phyloP scores from a whole-genome alignment of 2,329 filamentous ascomycete genomes.

The Monosporascus sp. region DNA sequence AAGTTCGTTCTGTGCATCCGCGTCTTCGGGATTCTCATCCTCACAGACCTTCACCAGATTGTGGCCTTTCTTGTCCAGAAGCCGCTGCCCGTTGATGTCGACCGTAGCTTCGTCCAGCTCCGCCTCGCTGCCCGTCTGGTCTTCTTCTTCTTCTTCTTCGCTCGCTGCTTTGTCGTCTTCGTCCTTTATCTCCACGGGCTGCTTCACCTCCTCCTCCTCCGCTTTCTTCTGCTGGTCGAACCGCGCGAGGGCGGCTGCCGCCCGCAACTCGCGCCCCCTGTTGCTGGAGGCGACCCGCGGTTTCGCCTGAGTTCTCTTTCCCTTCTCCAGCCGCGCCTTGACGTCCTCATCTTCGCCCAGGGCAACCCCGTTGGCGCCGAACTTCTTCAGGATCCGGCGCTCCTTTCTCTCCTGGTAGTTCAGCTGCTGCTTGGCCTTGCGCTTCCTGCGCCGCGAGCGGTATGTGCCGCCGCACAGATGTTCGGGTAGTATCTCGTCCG shows the following conservation, averaged over 20 bases:
- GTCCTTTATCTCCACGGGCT: slow-evolving; percentile 28
- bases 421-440: slow-evolving; percentile 45
- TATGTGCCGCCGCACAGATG: slow-evolving; percentile 81
- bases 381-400: slow-evolving; percentile 67
- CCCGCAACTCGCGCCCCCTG: slow-evolving; percentile 68
- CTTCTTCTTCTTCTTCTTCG: slow-evolving; percentile 32
- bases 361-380: slow-evolving; percentile 63
- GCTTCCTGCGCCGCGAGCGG: slow-evolving; percentile 52
- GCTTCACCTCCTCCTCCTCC: slow-evolving; percentile 35
- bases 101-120: slow-evolving; percentile 42
- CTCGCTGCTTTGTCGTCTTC: slow-evolving; percentile 26
- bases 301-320: slow-evolving; percentile 56
- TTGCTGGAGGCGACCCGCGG: slow-evolving; percentile 71
- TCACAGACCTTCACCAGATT: slow-evolving; percentile 71
- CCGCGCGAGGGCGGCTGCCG: slow-evolving; percentile 69
- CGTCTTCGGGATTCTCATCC: slow-evolving; percentile 56
- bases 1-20: slow-evolving; percentile 57
- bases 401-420: slow-evolving; percentile 71
- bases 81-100: slow-evolving; percentile 58
- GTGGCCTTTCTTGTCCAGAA: slow-evolving; percentile 62
- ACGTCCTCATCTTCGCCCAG: slow-evolving; percentile 64
- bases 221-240: slow-evolving; percentile 58
- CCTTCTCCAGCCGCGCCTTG: slow-evolving; percentile 63
- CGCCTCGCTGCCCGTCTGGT: slow-evolving; percentile 36
- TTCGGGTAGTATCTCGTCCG: slow-evolving; percentile 56